phyloP scores from a whole-genome alignment of 108 stramenopile genomes.

The Cyclotella atomus region DNA sequence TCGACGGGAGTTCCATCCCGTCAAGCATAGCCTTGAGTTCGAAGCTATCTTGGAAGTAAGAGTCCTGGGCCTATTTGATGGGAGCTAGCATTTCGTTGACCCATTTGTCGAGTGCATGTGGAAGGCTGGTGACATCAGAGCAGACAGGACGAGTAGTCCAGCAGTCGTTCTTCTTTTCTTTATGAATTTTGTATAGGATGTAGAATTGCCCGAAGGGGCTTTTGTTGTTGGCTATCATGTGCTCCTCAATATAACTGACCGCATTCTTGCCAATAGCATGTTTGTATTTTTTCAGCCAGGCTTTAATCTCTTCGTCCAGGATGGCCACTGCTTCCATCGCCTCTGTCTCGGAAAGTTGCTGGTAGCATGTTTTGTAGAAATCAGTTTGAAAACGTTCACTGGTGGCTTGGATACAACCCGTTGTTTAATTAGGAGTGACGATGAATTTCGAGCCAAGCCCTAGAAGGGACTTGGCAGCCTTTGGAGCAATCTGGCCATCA shows the following conservation, averaged over 20 bases:
- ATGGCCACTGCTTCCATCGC: background rate
- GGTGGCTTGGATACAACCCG: background rate
- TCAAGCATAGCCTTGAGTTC: background rate
- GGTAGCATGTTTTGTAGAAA: background rate
- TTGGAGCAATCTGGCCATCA: background rate
- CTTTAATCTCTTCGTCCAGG: background rate
- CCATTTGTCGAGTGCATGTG: slow-evolving; percentile 7
- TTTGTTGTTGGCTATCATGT: background rate
- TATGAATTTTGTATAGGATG: background rate
- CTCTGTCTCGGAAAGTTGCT: background rate
- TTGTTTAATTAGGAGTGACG: background rate
- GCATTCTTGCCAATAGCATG: background rate
- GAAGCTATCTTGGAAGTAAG: slow-evolving; percentile 3
- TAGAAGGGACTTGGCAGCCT: background rate
- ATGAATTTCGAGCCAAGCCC: slow-evolving; percentile 1
- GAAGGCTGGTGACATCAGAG: background rate
- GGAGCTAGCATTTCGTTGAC: background rate
- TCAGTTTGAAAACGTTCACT: background rate
- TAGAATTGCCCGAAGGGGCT: slow-evolving; percentile 22
- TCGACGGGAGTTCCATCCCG: slow-evolving; percentile 3
- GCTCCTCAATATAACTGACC: background rate
- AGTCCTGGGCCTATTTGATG: background rate
- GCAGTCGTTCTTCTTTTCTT: background rate
- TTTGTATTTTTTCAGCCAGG: background rate
- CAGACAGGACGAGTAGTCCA: slow-evolving; percentile 7